Evolutionary conservation across 371 early-diverging fungal species (phyloP).

Genomic region (Apophysomyces ossiformis): DNA sequence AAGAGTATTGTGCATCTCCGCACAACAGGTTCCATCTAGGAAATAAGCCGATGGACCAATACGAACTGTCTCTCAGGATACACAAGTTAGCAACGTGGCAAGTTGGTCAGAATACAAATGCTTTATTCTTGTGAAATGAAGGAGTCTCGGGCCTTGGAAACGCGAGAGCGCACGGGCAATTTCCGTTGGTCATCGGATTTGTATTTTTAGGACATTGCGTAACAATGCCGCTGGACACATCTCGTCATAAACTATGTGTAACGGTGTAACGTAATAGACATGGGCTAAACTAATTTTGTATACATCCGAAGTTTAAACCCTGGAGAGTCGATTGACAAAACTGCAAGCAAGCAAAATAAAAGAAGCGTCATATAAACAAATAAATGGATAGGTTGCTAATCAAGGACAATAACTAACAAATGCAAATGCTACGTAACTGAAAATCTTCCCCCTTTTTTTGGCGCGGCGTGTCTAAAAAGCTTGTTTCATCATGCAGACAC

Average conservation of each 20-base stretch:
- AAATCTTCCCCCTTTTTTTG: background rate
- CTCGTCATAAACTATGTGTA: conserved; percentile 6
- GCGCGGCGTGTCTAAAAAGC: background rate
- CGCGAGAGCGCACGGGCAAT: conserved; percentile 1
- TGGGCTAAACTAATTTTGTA: background rate
- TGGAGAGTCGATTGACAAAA: conserved; percentile 1
- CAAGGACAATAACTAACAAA: background rate
- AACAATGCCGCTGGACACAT: conserved; percentile 5
- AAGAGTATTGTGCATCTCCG: conserved; percentile 3
- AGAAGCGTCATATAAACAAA: background rate
- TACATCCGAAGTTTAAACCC: background rate
- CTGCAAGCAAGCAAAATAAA: background rate
- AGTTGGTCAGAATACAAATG: background rate
- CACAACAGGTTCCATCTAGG: conserved; percentile 7
- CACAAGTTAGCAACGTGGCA: conserved; percentile 10
- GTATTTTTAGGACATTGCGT: background rate
- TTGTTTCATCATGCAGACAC: conserved; percentile 6
- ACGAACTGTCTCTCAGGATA: background rate
- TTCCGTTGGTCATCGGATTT: conserved; percentile 9
- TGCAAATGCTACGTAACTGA: conserved; percentile 9
- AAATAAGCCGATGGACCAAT: conserved; percentile 7
- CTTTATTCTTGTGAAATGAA: conserved; percentile 1
- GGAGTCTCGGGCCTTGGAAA: background rate
- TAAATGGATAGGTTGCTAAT: background rate
- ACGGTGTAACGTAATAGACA: background rate